Evolutionary conservation across 2,329 filamentous ascomycete species (phyloP).

Genomic region (Aspergillus melleus): DNA sequence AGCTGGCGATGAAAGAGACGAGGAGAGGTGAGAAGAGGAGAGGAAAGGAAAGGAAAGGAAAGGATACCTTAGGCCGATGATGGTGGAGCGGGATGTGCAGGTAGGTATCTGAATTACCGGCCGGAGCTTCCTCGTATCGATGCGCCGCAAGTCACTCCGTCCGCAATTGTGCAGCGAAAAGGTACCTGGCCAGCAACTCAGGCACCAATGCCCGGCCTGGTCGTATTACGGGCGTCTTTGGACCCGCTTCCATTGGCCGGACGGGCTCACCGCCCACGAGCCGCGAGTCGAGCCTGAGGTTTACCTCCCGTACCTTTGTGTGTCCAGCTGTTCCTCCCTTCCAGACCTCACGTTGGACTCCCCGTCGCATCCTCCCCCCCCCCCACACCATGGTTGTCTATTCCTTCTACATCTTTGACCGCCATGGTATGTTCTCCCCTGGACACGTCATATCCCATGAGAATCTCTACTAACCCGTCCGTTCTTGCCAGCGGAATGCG

Average conservation of each 20-base stretch:
- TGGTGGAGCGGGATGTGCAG: no score
- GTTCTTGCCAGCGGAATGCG: constrained; percentile 75
- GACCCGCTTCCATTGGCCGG: background rate
- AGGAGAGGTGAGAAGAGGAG: background rate
- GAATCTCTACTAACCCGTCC: constrained; percentile 3
- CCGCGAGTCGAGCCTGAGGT: constrained; percentile 11
- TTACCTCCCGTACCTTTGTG: background rate
- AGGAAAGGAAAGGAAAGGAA: background rate
- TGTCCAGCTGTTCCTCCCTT: background rate
- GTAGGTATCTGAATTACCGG: background rate
- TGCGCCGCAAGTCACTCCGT: background rate
- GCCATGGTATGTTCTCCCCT: constrained; percentile 69
- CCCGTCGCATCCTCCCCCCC: constrained; percentile 9
- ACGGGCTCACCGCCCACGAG: constrained; percentile 18
- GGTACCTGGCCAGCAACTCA: background rate
- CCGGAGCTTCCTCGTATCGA: background rate
- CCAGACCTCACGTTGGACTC: background rate
- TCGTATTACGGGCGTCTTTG: background rate
- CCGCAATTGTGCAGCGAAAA: background rate
- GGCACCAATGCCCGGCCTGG: background rate
- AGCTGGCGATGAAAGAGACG: no score
- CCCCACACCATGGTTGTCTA: constrained; percentile 77
- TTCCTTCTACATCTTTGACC: constrained; percentile 98
- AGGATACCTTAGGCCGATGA: background rate
- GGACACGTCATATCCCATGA: background rate